Evolutionary conservation across 805 yeast genomes (phyloP).

Genomic region (Candida palmyrensis): DNA sequence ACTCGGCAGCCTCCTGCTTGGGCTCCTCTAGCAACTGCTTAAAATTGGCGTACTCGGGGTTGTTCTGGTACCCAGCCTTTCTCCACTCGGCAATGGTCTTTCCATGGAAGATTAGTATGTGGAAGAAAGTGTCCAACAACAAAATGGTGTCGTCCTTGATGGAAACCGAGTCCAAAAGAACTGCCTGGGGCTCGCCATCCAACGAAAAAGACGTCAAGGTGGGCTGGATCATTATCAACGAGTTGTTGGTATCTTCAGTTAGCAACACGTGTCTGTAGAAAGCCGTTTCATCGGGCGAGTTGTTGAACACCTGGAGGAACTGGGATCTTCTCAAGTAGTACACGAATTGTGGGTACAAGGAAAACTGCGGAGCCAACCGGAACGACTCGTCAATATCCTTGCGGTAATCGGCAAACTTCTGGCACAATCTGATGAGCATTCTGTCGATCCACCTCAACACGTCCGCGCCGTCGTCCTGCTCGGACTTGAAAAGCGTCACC

Average conservation of each 20-base stretch:
- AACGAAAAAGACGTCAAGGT: slow-evolving; percentile 82
- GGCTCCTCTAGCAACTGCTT: slow-evolving; percentile 85
- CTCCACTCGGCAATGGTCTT: slow-evolving; percentile 95
- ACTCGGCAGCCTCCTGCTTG: slow-evolving; percentile 84
- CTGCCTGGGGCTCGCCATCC: slow-evolving; percentile 81
- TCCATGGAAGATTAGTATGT: slow-evolving; percentile 92
- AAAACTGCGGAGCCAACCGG: slow-evolving; percentile 76
- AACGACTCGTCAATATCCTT: slow-evolving; percentile 82
- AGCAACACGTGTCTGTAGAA: slow-evolving; percentile 89
- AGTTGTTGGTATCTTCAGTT: slow-evolving; percentile 88
- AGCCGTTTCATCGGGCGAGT: slow-evolving; percentile 98
- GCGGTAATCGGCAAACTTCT: slow-evolving; percentile 88
- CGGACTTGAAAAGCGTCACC: slow-evolving; percentile 78
- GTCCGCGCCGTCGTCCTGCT: slow-evolving; percentile 84
- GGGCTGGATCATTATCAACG: slow-evolving; percentile 96
- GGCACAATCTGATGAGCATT: slow-evolving; percentile 83
- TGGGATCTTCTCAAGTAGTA: slow-evolving; percentile 95
- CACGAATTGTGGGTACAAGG: slow-evolving; percentile 91
- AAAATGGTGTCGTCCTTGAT: slow-evolving; percentile 83
- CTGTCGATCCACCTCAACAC: slow-evolving; percentile 93
- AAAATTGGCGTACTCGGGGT: slow-evolving; percentile 84
- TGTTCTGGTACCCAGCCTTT: slow-evolving; percentile 89
- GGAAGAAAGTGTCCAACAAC: slow-evolving; percentile 93
- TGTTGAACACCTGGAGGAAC: slow-evolving; percentile 91
- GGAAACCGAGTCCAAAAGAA: slow-evolving; percentile 87